phyloP scores from a whole-genome alignment of 2,329 filamentous ascomycete species.

The Paecilomyces sp. region DNA sequence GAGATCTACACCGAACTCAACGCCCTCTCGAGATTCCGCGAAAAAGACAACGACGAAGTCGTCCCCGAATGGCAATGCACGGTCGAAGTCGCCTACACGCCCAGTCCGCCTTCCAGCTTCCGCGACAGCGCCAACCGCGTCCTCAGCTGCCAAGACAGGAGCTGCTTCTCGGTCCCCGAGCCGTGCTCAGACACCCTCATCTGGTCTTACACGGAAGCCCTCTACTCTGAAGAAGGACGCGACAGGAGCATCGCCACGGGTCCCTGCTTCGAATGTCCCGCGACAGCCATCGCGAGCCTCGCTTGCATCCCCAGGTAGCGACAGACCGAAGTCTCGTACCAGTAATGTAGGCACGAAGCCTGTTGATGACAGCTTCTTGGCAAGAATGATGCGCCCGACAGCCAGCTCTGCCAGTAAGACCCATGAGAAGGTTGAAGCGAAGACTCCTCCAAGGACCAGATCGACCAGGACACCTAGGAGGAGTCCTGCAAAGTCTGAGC shows the following conservation, averaged over 20 bases:
- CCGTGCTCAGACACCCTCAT: conserved; percentile 17
- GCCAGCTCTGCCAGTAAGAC: conserved; percentile 43
- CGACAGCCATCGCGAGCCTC: conserved; percentile 26
- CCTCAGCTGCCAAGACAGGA: conserved; percentile 30
- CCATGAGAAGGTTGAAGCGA: conserved; percentile 39
- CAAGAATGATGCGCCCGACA: conserved; percentile 46
- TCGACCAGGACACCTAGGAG: conserved; percentile 13
- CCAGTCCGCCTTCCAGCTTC: conserved; percentile 34
- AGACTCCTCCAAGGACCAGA: conserved; percentile 27
- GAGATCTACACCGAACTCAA: conserved; percentile 20
- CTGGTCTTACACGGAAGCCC: conserved; percentile 27
- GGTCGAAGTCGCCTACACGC: conserved; percentile 33
- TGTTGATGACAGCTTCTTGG: conserved; percentile 41
- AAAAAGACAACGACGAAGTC: conserved; percentile 17
- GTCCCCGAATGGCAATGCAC: conserved; percentile 20
- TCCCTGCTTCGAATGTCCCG: conserved; percentile 17
- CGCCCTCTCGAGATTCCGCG: conserved; percentile 19
- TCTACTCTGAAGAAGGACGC: conserved; percentile 22
- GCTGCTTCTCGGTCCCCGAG: conserved; percentile 16
- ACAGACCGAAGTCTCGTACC: conserved; percentile 34
- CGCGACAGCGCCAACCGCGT: conserved; percentile 32
- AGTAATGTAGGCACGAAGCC: conserved; percentile 31
- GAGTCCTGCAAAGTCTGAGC: conserved; percentile 16
- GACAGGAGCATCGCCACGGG: conserved; percentile 13
- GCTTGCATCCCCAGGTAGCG: conserved; percentile 18